A percentile compares a stretch with the other conserved stretches of the same genome.
phyloP scores from a whole-genome alignment of 306 rosid species.

The Trifolium subterraneum region DNA sequence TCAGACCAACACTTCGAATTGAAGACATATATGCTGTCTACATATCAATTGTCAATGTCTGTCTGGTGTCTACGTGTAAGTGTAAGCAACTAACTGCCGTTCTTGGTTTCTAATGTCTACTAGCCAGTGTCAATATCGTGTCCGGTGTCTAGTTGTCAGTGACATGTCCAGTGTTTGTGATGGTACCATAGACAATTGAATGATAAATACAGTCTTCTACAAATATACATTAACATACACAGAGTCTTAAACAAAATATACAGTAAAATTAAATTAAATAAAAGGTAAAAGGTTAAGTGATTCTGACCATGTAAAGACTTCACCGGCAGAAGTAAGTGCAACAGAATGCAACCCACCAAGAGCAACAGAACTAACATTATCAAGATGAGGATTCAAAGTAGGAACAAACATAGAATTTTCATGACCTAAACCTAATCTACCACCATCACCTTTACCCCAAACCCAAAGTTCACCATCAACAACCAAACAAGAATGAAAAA shows the following conservation, averaged over 20 bases:
- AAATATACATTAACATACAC: not conserved
- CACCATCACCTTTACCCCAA: conserved; percentile 99
- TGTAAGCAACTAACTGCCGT: not conserved
- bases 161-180: not conserved
- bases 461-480: conserved; percentile 74
- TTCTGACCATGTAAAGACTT: conserved; percentile 90
- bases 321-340: conserved; percentile 66
- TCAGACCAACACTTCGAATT: too few relatives aligned
- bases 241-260: not conserved
- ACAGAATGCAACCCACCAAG: conserved; percentile 89
- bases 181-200: not conserved
- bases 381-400: conserved; percentile 72
- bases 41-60: not conserved
- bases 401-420: conserved; percentile 76
- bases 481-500: conserved; percentile 79
- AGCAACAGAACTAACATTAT: conserved; percentile 54
- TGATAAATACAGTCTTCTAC: not conserved
- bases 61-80: not conserved
- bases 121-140: not conserved
- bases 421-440: conserved; percentile 87
- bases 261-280: not conserved
- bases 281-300: conserved; percentile 24
- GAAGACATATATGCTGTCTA: not conserved
- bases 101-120: not conserved
- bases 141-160: not conserved